Percentiles rank a stretch among this genome's conserved stretches.
Evolutionary conservation across 2,329 filamentous ascomycete species (phyloP).

Genomic region (Gnomoniopsis sp.): DNA sequence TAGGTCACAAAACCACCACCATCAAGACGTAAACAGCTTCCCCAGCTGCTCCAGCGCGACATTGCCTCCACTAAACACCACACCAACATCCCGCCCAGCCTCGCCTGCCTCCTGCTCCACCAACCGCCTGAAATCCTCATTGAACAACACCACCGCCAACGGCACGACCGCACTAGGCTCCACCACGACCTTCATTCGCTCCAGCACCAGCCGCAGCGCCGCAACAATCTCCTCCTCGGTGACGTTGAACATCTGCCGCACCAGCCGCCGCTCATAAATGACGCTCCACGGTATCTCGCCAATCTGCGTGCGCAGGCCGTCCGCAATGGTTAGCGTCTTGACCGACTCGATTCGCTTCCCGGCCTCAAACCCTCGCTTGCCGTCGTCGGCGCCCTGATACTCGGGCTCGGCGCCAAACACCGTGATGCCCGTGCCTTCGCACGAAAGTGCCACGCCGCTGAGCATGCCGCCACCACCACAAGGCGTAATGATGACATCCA

Average conservation of each 20-base stretch:
- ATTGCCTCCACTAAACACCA: constrained; percentile 61
- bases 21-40: constrained; percentile 40
- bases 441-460: constrained; percentile 74
- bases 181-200: constrained; percentile 86
- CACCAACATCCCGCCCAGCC: constrained; percentile 68
- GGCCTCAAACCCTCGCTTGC: constrained; percentile 62
- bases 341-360: constrained; percentile 66
- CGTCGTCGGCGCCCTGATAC: constrained; percentile 83
- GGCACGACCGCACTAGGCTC: constrained; percentile 87
- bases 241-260: constrained; percentile 68
- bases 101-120: constrained; percentile 69
- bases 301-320: constrained; percentile 82
- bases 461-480: constrained; percentile 88
- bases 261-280: constrained; percentile 68
- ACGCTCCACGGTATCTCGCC: constrained; percentile 73
- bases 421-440: constrained; percentile 64
- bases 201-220: constrained; percentile 74
- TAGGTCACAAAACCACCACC: not conserved
- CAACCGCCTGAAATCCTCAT: constrained; percentile 74
- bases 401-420: constrained; percentile 88
- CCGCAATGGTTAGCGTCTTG: constrained; percentile 76
- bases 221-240: constrained; percentile 77
- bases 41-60: constrained; percentile 52
- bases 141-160: constrained; percentile 76
- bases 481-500: constrained; percentile 76